Base-by-base conservation (phyloP, 2,329 filamentous ascomycete species). In the Lasiodiplodia gonubiensis region DNA sequence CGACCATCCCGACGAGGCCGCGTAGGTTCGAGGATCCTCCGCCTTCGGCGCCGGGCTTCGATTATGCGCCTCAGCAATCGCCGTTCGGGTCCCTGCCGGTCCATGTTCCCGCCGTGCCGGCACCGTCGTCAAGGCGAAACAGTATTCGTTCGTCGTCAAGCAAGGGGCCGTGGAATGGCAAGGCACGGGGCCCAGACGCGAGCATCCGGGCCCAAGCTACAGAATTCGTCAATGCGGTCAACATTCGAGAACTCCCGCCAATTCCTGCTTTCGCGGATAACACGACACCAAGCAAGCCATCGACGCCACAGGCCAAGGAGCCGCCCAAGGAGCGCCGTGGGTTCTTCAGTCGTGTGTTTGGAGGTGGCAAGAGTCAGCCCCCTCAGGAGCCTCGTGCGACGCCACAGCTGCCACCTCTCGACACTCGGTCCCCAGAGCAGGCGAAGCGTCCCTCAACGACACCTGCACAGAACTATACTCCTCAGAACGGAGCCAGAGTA, bases 341-440 rank as follows among this genome's bases (percentile, higher is more conserved):
- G 23, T 98, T 99, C 82, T 98, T 98, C 82, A 89, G 93, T 73
- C 89, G 94, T 70, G 92, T 98, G 48, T 98, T 98, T 82, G 92
- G 91, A 42, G 76, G 75, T 49, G 72, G 73, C 48, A 63, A 42
- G 49, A 68, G 39, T 39, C 49, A 64, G 48, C 27, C 59, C 30
- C 30, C 55, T 23, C 69, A 70, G 57, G 60, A 67, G 35, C 25
- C 65, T 23, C 66, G 49, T 27, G 39, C 16, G 25, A 21, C 66
- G 48, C 57, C 66, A 39, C 57, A 55, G 16, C 57, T 64, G 11
- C 57, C 49, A 10, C 51, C 37, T 67, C 68, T 64, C 30, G 68
- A 69, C 25, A 64, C 69, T 49, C n/a, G 61, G 54, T 59, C 65
- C 23, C 64, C 69, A 39, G 53, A 61, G 30, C 65, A 57, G 23